Base-by-base conservation (phyloP, 1,139 yeast genomes). In the Taphrina betulina region DNA sequence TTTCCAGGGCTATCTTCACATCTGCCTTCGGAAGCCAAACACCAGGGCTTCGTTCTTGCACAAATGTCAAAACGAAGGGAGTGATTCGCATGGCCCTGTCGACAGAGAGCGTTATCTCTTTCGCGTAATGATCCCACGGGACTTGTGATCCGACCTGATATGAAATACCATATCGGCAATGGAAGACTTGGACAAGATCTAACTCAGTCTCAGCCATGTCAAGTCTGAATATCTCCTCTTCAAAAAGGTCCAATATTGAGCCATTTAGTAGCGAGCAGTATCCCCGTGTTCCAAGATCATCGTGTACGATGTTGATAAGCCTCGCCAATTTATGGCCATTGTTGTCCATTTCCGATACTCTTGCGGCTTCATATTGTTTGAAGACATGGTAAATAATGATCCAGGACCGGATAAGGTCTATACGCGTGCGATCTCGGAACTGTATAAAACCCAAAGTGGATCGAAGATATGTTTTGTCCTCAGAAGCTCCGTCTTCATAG, bases 111-210 rank as follows among this genome's bases (percentile, higher is more conserved):
- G 68, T 67, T 1, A 63, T 65, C 1, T 78, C 71, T 1, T 70
- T 69, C 0, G 95, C 80, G 16, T 74, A 75, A 65, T 90, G 97
- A 60, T 85, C 83, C 37, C 72, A 76, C 0, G 95, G 89, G 3
- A 73, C 72, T 62, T 79, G 80, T 4, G 74, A 75, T 19, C 82
- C 88, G 20, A 80, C 74, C 1, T 82, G 73, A 2, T 88, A 71
- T 1, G 75, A 72, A 58, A 86, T 76, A 41, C 87, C 95, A 64
- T 83, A 88, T 10, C 87, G 76, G 67, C 98, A 92, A 60, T 81
- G 77, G 20, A 92, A 71, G 31, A 88, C 75, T 64, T 92, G 97
- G 7, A 86, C 72, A 53, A 87, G 68, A 55, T 89, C 88, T 42
- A 75, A 71, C 59, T 83, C 82, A 36, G 71, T 68, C 5, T 73